A percentile compares a stretch with the other conserved stretches of the same genome.
phyloP scores from a whole-genome alignment of 108 stramenopile genomes.

The Cyclotella distinguenda region DNA sequence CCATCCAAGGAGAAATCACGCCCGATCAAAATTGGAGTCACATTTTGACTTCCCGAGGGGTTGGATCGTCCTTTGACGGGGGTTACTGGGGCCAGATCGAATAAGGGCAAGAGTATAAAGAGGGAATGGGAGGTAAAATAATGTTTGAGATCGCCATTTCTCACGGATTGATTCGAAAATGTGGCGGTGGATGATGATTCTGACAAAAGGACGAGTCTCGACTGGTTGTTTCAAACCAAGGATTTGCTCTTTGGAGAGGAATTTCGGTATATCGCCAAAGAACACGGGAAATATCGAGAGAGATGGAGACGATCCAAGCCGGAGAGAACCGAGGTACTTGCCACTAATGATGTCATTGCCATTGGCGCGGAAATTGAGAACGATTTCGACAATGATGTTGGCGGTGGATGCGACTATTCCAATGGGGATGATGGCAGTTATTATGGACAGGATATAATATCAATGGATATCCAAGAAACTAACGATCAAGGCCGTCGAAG shows the following conservation, averaged over 20 bases:
- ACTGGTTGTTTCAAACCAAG: conserved; percentile 42
- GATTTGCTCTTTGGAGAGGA: conserved; percentile 75
- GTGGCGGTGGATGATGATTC: neutral
- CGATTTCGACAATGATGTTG: conserved; percentile 52
- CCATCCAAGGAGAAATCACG: conserved; percentile 37
- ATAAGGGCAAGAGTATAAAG: neutral
- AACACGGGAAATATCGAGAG: conserved; percentile 57
- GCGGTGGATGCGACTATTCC: conserved; percentile 49
- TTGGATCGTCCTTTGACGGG: conserved; percentile 61
- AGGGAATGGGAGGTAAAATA: neutral
- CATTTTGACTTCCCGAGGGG: conserved; percentile 73
- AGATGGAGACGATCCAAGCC: conserved; percentile 3
- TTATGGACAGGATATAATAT: conserved; percentile 14
- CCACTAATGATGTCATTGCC: conserved; percentile 21
- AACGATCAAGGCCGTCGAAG: conserved; percentile 14
- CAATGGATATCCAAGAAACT: neutral
- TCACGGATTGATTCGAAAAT: neutral
- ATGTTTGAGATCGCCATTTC: conserved; percentile 9
- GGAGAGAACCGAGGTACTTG: conserved; percentile 5
- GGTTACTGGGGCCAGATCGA: conserved; percentile 76
- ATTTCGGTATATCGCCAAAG: conserved; percentile 82
- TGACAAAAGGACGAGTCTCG: conserved; percentile 1
- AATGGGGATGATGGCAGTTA: conserved; percentile 50
- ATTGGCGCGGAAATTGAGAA: conserved; percentile 46
- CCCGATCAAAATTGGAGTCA: conserved; percentile 74